These are phyloP conservation scores for Cyclanthera cordifolia DNA, from an alignment of 306 rosid genomes.

Conservation along the genomic window DNA sequence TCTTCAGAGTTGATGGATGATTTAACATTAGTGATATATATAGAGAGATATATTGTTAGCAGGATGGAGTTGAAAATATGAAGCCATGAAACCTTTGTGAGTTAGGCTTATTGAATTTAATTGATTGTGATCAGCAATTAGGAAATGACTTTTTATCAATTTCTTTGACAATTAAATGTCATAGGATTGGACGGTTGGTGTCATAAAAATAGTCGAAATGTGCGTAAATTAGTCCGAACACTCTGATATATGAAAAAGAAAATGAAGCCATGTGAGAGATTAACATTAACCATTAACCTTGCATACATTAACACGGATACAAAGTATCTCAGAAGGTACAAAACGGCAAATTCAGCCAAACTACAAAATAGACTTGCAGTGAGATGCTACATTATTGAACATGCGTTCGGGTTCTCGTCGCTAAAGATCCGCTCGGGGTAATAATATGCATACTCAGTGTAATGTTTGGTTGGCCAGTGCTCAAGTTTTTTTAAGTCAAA, in stretches of 20 bases:
- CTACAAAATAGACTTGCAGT: not conserved
- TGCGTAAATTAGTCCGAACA: too few relatives aligned
- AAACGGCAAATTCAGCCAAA: constrained; percentile 13
- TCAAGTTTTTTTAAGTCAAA: constrained; percentile 10
- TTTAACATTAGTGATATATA: too few relatives aligned
- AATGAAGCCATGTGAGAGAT: not conserved
- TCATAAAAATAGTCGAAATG: too few relatives aligned
- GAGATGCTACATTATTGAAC: constrained; percentile 50
- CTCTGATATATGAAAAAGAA: too few relatives aligned
- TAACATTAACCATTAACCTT: not conserved
- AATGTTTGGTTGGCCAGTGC: constrained; percentile 5
- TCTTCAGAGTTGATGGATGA: too few relatives aligned
- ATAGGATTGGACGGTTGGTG: too few relatives aligned
- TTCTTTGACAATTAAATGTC: too few relatives aligned
- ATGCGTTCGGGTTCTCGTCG: constrained; percentile 87
- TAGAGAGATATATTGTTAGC: not conserved
- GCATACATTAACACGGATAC: constrained; percentile 4
- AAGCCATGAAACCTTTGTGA: too few relatives aligned
- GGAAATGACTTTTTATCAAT: too few relatives aligned
- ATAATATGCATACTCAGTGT: constrained; percentile 38
- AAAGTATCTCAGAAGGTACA: constrained; percentile 4
- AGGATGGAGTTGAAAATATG: not conserved
- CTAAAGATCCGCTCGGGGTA: constrained; percentile 54
- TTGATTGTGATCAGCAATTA: too few relatives aligned
- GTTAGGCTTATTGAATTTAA: too few relatives aligned